Evolutionary conservation across 176 grass and related monocot genomes (phyloP), one percentile per base, ranked within the genome.

Genomic region (Zoysia pacifica): DNA sequence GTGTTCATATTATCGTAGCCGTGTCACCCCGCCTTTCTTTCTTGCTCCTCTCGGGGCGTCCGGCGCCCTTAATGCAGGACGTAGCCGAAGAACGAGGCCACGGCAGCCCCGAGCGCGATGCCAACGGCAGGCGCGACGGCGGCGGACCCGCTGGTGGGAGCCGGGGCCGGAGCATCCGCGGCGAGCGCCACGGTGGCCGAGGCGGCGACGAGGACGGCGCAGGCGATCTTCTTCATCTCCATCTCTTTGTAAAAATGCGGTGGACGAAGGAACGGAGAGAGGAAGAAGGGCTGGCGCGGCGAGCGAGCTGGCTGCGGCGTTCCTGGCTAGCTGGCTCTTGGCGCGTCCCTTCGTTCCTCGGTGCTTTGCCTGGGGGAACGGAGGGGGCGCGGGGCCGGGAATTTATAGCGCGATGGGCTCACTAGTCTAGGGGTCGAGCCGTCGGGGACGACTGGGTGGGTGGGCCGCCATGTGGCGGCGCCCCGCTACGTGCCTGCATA

Each of bases 221-320:
- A 97, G 82, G 87, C 89, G 73, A 97, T 86, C 89, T 92, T 97
- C 83, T 89, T 97, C 94, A 94, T 97, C 94, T 94, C 91, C 91
- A 94, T 97, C 73, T 40, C 73, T 62, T 68, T 4, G 63, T 28
- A 28, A 28, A 28, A 28, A 64, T 47, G 72, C 19, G 4, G 15
- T 6, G 15, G 54, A 5, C 5, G 37, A 40, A 11, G 28, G 28
- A 28, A 28, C 64, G 84, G 87, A 88, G 82, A 28, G 70, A 83
- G 19, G 63, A 62, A 45, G 40, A 1, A 28, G 28, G 28, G 59
- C 70, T 35, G n/a, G 28, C 49, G 28, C 28, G 28, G 28, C 28
- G 69, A 20, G 78, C 78, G 76, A 74, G 77, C 76, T 50, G 67
- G 76, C 76, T 68, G 73, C 73, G 77, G 77, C 42, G 28, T 54